phyloP scores from a whole-genome alignment of 805 yeast species.

The Saccharomyces jurei region DNA sequence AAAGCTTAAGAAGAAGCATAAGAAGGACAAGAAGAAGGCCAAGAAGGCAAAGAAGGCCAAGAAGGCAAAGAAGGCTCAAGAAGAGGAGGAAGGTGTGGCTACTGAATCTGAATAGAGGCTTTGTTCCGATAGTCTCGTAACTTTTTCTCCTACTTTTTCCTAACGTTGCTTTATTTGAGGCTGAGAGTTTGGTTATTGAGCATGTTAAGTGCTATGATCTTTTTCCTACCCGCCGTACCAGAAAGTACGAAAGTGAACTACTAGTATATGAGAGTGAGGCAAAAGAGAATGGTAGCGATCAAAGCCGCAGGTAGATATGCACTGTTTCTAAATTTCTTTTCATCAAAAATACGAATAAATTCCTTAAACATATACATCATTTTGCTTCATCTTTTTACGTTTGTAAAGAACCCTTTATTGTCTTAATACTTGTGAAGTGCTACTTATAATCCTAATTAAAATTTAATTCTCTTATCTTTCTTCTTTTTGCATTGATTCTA shows the following conservation, averaged over 20 bases:
- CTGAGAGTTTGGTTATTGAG: neutral
- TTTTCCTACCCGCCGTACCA: neutral
- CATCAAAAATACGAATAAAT: neutral
- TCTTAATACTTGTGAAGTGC: neutral
- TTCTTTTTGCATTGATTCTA: neutral
- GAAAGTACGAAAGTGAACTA: neutral
- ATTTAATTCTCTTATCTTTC: neutral
- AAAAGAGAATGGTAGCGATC: neutral
- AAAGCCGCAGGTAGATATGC: neutral
- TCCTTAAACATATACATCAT: neutral
- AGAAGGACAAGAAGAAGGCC: conserved; percentile 1
- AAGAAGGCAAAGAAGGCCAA: conserved; percentile 7
- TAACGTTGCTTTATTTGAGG: neutral
- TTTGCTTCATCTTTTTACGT: neutral
- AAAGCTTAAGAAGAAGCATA: conserved; percentile 1
- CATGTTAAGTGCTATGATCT: neutral
- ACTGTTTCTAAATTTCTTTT: neutral
- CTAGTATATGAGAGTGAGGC: neutral
- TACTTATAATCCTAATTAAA: neutral
- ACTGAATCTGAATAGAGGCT: neutral
- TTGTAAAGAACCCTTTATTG: neutral
- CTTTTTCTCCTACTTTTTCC: neutral
- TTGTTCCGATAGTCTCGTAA: neutral
- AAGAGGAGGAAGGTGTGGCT: conserved; percentile 2
- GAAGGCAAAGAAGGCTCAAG: conserved; percentile 10